These are phyloP conservation scores for Crucihimalaya himalaica DNA, from an alignment of 345 rosid genomes.

Conservation along the genomic window DNA sequence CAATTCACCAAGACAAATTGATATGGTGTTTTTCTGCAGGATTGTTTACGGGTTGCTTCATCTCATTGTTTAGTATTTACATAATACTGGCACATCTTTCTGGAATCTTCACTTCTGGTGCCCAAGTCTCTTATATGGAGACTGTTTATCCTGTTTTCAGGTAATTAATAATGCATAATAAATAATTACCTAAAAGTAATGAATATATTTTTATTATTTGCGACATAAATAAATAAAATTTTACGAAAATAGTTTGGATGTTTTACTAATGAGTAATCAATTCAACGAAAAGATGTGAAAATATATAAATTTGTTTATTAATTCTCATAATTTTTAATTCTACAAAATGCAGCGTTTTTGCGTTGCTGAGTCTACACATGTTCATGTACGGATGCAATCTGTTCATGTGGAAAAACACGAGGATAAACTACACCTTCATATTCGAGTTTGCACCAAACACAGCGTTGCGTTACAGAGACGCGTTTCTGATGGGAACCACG, in stretches of 20 bases:
- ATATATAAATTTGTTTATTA: neutral
- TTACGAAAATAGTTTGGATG: neutral
- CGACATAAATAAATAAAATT: neutral
- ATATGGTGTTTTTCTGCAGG: slow-evolving; percentile 50
- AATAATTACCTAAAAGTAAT: neutral
- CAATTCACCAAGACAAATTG: neutral
- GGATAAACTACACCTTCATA: slow-evolving; percentile 86
- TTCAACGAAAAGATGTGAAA: neutral
- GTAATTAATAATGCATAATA: slow-evolving; percentile 36
- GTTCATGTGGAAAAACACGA: slow-evolving; percentile 75
- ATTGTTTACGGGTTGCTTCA: slow-evolving; percentile 84
- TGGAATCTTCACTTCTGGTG: slow-evolving; percentile 62
- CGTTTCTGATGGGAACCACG: slow-evolving; percentile 85
- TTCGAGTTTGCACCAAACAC: slow-evolving; percentile 78
- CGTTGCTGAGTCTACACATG: slow-evolving; percentile 88
- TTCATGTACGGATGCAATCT: slow-evolving; percentile 94
- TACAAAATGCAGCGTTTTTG: slow-evolving; percentile 63
- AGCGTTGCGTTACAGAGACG: slow-evolving; percentile 81
- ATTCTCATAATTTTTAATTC: neutral
- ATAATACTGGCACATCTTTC: slow-evolving; percentile 76
- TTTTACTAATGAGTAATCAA: no score
- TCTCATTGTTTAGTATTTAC: slow-evolving; percentile 74
- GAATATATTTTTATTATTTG: neutral
- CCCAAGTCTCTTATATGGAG: slow-evolving; percentile 61
- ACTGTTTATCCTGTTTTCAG: slow-evolving; percentile 95